phyloP scores from a whole-genome alignment of 2,329 filamentous ascomycete species.

The Clonostachys byssicola region DNA sequence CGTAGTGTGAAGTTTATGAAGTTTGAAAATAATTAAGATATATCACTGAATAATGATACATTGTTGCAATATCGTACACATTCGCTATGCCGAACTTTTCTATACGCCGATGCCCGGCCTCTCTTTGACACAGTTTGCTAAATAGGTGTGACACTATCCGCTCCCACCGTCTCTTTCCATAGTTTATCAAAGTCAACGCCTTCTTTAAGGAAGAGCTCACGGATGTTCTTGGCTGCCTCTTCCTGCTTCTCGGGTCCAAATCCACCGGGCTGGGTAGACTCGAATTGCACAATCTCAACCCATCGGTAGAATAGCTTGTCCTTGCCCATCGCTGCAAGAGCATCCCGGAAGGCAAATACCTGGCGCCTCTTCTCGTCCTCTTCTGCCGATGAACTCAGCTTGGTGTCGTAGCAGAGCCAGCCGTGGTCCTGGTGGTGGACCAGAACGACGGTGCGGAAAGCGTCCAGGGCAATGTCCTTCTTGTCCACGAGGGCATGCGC shows the following conservation, averaged over 20 bases:
- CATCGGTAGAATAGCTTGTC: conserved; percentile 87
- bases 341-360: conserved; percentile 76
- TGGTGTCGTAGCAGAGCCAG: conserved; percentile 60
- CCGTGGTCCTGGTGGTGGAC: conserved; percentile 64
- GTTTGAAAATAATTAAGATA: background rate
- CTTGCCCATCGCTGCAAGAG: conserved; percentile 71
- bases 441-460: conserved; percentile 68
- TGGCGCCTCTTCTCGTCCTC: conserved; percentile 67
- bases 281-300: conserved; percentile 89
- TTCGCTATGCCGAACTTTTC: no score
- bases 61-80: background rate
- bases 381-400: conserved; percentile 42
- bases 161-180: conserved; percentile 61
- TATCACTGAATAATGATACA: background rate
- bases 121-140: background rate
- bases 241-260: conserved; percentile 73
- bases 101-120: no score
- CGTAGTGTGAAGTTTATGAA: background rate
- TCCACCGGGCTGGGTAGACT: conserved; percentile 72
- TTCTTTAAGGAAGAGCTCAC: conserved; percentile 68
- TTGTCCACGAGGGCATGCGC: conserved; percentile 67
- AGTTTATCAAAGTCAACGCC: conserved; percentile 80
- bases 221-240: conserved; percentile 68
- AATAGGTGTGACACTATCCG: conserved; percentile 5
- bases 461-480: conserved; percentile 55